Conservation (phyloP, 164 flowering plant species). For the Tetrastigma voinierianum region DNA sequence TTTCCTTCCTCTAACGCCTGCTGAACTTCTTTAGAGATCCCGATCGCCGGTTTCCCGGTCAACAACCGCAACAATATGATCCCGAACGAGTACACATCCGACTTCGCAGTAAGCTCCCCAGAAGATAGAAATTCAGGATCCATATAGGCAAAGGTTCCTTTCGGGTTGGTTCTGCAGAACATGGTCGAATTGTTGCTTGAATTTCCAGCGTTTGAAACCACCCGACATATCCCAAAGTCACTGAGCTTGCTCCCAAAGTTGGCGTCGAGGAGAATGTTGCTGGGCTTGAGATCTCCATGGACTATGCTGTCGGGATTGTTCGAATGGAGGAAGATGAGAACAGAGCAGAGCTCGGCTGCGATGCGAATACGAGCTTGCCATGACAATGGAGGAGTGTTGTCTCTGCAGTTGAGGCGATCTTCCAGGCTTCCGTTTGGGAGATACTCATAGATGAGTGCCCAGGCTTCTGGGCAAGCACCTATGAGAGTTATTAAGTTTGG, state of each 20-base stretch:
- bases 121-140: constrained; percentile 77
- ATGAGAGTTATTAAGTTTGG: constrained; percentile 81
- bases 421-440: constrained; percentile 87
- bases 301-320: constrained; percentile 58
- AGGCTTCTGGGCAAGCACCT: constrained; percentile 82
- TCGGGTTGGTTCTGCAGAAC: constrained; percentile 50
- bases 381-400: constrained; percentile 65
- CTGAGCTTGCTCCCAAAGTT: constrained; percentile 66
- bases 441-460: constrained; percentile 76
- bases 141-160: constrained; percentile 67
- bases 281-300: constrained; percentile 83
- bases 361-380: constrained; percentile 81
- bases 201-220: constrained; percentile 21
- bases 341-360: constrained; percentile 77
- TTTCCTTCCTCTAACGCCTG: constrained; percentile 55
- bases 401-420: constrained; percentile 76
- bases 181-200: constrained; percentile 25
- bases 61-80: constrained; percentile 63
- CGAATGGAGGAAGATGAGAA: constrained; percentile 79
- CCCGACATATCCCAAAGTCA: constrained; percentile 79
- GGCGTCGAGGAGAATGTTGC: constrained; percentile 74
- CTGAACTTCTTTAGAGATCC: constrained; percentile 64
- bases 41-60: constrained; percentile 66
- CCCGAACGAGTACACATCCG: constrained; percentile 89
- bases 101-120: constrained; percentile 73